Evolutionary conservation across 2,329 filamentous ascomycete species (phyloP).

Genomic region (Capronia epimyces): DNA sequence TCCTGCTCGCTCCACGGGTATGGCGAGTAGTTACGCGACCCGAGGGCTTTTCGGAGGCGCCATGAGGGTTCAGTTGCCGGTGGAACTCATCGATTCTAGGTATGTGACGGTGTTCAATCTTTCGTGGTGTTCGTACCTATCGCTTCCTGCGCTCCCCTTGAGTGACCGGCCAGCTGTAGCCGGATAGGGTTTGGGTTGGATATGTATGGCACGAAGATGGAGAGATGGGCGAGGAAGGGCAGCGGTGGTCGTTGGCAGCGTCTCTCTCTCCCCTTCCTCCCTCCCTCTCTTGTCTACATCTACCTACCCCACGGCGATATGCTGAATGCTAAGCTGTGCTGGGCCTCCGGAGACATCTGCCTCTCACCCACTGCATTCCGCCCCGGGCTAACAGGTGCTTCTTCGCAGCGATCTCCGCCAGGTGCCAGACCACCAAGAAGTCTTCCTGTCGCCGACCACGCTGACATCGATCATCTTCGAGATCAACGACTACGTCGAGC

Average conservation of each 20-base stretch:
- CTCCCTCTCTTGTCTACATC: too few species aligned
- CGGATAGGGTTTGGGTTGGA: too few species aligned
- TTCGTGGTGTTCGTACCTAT: background rate
- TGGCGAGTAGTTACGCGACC: slow-evolving; percentile 10
- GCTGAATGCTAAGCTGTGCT: too few species aligned
- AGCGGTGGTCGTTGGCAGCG: too few species aligned
- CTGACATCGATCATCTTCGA: slow-evolving; percentile 87
- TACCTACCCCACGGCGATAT: too few species aligned
- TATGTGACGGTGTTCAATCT: slow-evolving; percentile 1
- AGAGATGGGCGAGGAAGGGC: too few species aligned
- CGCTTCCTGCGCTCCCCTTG: too few species aligned
- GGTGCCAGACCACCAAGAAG: slow-evolving; percentile 69
- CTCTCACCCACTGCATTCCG: background rate
- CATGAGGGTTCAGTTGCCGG: slow-evolving; percentile 25
- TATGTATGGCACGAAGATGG: too few species aligned
- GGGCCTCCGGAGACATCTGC: too few species aligned
- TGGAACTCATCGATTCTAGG: slow-evolving; percentile 27
- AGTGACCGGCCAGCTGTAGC: too few species aligned
- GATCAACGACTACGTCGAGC: slow-evolving; percentile 70
- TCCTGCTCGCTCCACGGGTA: background rate
- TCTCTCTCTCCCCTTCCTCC: too few species aligned
- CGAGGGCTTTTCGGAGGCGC: slow-evolving; percentile 29
- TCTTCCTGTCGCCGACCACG: slow-evolving; percentile 77
- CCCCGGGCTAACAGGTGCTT: background rate
- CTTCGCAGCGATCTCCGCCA: slow-evolving; percentile 27